Evolutionary conservation across 208 protist genomes (phyloP), one percentile per base, ranked within the genome.

Genomic region (Crithidia thermophila): DNA sequence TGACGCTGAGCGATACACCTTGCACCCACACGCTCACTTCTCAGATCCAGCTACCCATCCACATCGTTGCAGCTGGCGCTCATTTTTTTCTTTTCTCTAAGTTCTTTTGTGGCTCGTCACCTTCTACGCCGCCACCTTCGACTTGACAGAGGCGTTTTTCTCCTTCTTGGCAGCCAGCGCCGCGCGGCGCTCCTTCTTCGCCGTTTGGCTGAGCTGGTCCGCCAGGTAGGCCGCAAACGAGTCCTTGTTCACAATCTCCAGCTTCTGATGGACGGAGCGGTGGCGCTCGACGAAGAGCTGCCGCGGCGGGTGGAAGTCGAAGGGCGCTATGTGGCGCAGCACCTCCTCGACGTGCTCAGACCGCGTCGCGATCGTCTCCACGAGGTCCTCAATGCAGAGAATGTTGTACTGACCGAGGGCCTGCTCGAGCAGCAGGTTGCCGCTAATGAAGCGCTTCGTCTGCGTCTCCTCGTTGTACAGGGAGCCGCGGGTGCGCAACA

Each of bases 371-470:
- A 97, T 93, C 16, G 73, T 78, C 39, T 94, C 87, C 18, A 90
- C 88, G 14, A 97, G 77, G 33, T 97, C 92, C 69, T 97, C 92
- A 28, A 97, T 88, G 72, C 89, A 97, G 21, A 97, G 73, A 5
- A 97, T 74, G 56, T 91, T 91, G 72, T 86, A 93, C 72, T 88
- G 67, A 2, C 89, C 92, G 2, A 97, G 76, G 13, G 85, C 79
- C 80, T 94, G 72, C 77, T 97, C 89, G 5, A 97, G 77, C 81
- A 95, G 59, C 57, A 93, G 55, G 74, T 97, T 97, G 25, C 92
- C 88, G 66, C 88, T 94, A 45, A 97, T 97, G 45, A 91, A 78
- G 4, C 75, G 75, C 65, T 69, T 82, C 43, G 77, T 87, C 61
- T 87, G 61, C 13, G 85, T 90, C 57, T 90, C 86, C 40, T 79